Evolutionary conservation across 768 basidiomycete genomes (phyloP), one percentile per base, ranked within the genome.

Genomic region (Podaxis pistillaris): DNA sequence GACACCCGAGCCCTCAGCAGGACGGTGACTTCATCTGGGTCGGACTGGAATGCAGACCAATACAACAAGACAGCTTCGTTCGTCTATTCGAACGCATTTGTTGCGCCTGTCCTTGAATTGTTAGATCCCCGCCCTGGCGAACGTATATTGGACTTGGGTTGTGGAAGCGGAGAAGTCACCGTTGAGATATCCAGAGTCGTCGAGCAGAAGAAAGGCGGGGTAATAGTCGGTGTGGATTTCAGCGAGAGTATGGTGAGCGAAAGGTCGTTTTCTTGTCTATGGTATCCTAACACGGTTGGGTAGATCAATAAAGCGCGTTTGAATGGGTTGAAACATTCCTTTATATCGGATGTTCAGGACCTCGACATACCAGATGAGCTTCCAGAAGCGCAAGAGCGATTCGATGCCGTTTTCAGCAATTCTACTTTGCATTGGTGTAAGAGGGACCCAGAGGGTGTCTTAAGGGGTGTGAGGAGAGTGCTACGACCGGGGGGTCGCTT

Each of bases 381-480:
- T 0, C 61, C 67, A 0, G 65, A 67, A 17, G 58, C 68, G 26
- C 75, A 75, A 7, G 75, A 74, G 28, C 76, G 77, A 52, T 91
- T 87, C 65, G 89, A 93, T 68, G 86, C 85, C 0, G 88, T 89
- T 1, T 95, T 95, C 76, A 88, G 87, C 58, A 93, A 89, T 64
- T 91, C 94, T 0, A 80, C 83, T 3, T 70, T 95, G 64, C 93
- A 96, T 68, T 95, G 93, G 93, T 94, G 92, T 74, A 94, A 91
- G 72, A 75, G 76, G 4, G 79, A 89, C 66, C 94, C 93, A 0
- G 71, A 68, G 1, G 86, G 83, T 1, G 92, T 93, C 8, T 70
- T 93, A 9, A 73, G 79, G 13, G 81, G 85, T 54, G 81, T 83
- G n/a, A 83, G 82, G 68, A 78, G 75, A 50, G 73, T 89, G 9